Conservation (phyloP, 2,329 filamentous ascomycete species). For the Phyllosticta citriasiana region DNA sequence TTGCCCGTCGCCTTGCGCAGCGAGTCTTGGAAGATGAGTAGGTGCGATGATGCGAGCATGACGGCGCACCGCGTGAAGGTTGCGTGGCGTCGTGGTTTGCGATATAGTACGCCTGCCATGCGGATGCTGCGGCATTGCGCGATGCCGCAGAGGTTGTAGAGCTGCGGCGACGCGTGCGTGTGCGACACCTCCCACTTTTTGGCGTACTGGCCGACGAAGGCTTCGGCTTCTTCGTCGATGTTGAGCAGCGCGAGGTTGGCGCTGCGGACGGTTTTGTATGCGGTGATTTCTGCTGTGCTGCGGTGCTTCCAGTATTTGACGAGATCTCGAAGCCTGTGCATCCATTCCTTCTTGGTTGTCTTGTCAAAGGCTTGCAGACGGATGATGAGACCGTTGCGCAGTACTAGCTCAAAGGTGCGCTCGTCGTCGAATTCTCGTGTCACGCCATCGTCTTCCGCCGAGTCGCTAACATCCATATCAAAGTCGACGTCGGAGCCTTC, state of each 20-base stretch:
- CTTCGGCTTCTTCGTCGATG: conserved; percentile 57
- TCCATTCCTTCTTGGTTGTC: conserved; percentile 51
- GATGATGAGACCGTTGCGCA: conserved; percentile 52
- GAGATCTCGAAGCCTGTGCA: conserved; percentile 45
- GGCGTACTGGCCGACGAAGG: conserved; percentile 55
- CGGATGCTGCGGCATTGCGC: conserved; percentile 51
- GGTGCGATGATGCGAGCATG: conserved; percentile 49
- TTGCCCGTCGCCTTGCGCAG: conserved; percentile 46
- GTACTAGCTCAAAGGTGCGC: conserved; percentile 50
- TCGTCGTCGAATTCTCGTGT: conserved; percentile 46
- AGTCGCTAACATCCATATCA: conserved; percentile 38
- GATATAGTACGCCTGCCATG: conserved; percentile 53
- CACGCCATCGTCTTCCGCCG: conserved; percentile 41
- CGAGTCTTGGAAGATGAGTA: conserved; percentile 53
- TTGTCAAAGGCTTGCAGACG: conserved; percentile 47
- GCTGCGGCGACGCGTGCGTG: conserved; percentile 49
- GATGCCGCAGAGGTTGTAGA: conserved; percentile 62
- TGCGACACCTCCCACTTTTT: conserved; percentile 59
- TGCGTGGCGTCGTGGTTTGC: conserved; percentile 52
- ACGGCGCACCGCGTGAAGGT: conserved; percentile 53
- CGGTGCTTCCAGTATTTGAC: conserved; percentile 54
- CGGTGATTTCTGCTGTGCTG: conserved; percentile 44
- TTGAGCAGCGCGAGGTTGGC: conserved; percentile 50
- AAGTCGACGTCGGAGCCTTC: conserved; percentile 47
- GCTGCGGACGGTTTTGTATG: conserved; percentile 47